A percentile compares a stretch with the other conserved stretches of the same genome.
phyloP scores from a whole-genome alignment of 2,329 filamentous ascomycete species.

The Apiospora rasikravindrae region DNA sequence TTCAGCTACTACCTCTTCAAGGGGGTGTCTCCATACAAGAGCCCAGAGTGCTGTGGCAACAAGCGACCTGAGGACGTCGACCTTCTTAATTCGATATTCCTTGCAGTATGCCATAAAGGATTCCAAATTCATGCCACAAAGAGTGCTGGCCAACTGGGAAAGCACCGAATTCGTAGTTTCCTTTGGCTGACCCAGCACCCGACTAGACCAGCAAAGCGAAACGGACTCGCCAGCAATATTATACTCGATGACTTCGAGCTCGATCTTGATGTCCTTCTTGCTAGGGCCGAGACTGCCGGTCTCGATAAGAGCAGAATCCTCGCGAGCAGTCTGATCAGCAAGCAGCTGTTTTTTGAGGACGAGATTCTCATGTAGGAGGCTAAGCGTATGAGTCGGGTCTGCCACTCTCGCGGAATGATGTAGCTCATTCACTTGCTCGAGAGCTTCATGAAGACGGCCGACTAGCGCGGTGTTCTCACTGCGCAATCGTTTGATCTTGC shows the following conservation, averaged over 20 bases:
- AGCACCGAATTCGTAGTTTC: neutral
- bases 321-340: neutral
- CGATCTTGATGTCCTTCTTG: neutral
- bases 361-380: neutral
- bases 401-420: neutral
- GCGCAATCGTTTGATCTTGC: neutral
- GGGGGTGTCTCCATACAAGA: neutral
- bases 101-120: neutral
- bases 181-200: neutral
- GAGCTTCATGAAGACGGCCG: neutral
- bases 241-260: neutral
- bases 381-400: neutral
- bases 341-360: neutral
- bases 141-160: neutral
- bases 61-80: neutral
- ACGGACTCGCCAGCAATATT: neutral
- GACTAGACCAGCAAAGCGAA: neutral
- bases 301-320: neutral
- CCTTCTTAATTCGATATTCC: neutral
- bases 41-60: neutral
- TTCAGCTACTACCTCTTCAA: neutral
- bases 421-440: neutral
- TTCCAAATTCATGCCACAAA: neutral
- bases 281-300: neutral
- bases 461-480: neutral